Conservation (phyloP, 371 early-diverging fungal genomes). For the Circinella minor region DNA sequence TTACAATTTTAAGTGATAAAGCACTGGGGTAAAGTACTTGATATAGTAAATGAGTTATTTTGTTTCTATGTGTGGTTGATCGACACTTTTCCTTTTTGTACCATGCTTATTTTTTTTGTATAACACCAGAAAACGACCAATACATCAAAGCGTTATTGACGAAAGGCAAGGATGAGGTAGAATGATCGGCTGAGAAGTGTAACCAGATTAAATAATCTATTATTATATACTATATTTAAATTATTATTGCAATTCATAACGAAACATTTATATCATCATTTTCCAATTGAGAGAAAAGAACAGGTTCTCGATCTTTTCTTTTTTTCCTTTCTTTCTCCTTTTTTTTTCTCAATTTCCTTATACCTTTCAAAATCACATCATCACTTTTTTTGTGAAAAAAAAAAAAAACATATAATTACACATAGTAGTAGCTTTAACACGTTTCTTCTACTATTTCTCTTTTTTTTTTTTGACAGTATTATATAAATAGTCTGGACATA, state of each 20-base stretch:
- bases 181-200: conserved; percentile 13
- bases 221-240: background rate
- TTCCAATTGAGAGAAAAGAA: background rate
- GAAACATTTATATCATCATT: too few relatives aligned
- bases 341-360: background rate
- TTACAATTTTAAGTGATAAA: conserved; percentile 1
- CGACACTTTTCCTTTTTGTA: conserved; percentile 8
- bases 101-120: conserved; percentile 1
- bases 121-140: conserved; percentile 3
- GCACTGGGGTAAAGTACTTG: background rate
- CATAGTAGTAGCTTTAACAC: background rate
- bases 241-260: too few relatives aligned
- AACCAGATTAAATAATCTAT: conserved; percentile 15
- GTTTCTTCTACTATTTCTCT: background rate
- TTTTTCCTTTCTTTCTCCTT: background rate
- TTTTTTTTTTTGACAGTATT: background rate
- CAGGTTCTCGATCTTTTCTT: conserved; percentile 9
- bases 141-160: background rate
- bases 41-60: too few relatives aligned
- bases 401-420: background rate
- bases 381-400: too few relatives aligned
- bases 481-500: background rate
- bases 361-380: background rate
- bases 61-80: background rate
- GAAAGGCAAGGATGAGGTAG: conserved; percentile 3